These are phyloP conservation scores for Linum lewisii DNA, from an alignment of 345 rosid species.

Conservation along the genomic window DNA sequence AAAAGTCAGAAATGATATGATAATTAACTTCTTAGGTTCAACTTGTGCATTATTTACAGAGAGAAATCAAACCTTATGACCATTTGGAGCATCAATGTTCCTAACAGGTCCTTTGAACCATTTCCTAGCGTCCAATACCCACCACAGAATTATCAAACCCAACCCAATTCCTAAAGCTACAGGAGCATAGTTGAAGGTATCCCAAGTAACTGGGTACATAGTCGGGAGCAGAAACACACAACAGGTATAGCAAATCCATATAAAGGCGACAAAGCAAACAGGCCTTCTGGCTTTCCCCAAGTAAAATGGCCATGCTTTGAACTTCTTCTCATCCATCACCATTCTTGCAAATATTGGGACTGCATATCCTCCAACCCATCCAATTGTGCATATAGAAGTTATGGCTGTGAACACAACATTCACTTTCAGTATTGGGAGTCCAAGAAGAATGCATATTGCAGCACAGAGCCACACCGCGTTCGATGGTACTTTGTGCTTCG, in stretches of 20 bases:
- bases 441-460: constrained; percentile 44
- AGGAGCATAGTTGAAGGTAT: constrained; percentile 50
- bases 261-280: constrained; percentile 39
- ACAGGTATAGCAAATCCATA: constrained; percentile 61
- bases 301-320: constrained; percentile 50
- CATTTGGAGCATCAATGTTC: constrained; percentile 34
- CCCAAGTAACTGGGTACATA: constrained; percentile 37
- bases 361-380: constrained; percentile 61
- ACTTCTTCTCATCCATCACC: constrained; percentile 49
- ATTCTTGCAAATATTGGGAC: constrained; percentile 52
- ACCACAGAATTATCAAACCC: constrained; percentile 45
- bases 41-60: background rate
- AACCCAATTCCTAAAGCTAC: constrained; percentile 36
- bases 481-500: constrained; percentile 48
- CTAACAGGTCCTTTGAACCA: constrained; percentile 63
- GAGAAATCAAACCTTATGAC: constrained; percentile 3
- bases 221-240: constrained; percentile 50
- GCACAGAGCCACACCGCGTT: constrained; percentile 60
- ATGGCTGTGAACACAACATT: constrained; percentile 52
- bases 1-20: too few relatives aligned
- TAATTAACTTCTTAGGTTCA: too few relatives aligned
- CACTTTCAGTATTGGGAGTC: constrained; percentile 45
- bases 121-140: constrained; percentile 43
- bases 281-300: constrained; percentile 48
- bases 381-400: constrained; percentile 50